Evolutionary conservation across 495 filamentous ascomycete genomes (phyloP).

Genomic region (Aspergillus nidulans): DNA sequence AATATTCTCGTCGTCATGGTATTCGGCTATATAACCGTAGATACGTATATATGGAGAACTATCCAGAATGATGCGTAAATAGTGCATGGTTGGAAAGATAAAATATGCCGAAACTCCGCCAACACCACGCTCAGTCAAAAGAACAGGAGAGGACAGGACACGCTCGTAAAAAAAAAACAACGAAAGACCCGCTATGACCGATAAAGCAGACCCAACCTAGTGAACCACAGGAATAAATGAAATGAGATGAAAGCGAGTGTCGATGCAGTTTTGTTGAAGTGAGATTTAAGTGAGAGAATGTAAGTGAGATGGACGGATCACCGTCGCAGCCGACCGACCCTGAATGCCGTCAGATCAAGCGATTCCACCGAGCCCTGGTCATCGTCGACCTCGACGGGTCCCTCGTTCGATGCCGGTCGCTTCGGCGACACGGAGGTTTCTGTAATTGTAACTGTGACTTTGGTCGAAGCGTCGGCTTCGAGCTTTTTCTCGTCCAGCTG

Average conservation of each 20-base stretch:
- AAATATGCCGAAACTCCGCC: constrained; percentile 1
- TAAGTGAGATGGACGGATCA: neutral
- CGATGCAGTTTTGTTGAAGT: neutral
- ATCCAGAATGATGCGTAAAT: no score
- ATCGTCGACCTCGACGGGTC: constrained; percentile 43
- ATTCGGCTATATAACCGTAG: no score
- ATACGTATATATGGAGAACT: no score
- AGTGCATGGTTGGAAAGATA: no score
- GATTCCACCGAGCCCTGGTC: constrained; percentile 34
- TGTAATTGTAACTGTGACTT: constrained; percentile 3
- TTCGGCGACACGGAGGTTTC: constrained; percentile 7
- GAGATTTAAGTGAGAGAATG: neutral
- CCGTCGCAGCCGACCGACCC: constrained; percentile 25
- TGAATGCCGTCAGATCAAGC: constrained; percentile 41
- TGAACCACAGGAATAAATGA: constrained; percentile 1
- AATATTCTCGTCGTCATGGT: no score
- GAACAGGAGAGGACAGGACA: neutral
- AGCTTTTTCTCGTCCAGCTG: constrained; percentile 17
- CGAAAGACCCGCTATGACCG: neutral
- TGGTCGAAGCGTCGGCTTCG: constrained; percentile 1
- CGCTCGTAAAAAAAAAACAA: constrained; percentile 5
- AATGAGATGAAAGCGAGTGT: neutral
- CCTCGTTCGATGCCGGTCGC: constrained; percentile 12
- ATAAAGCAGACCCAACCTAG: neutral
- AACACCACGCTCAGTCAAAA: constrained; percentile 17